phyloP scores from a whole-genome alignment of 352 stramenopile species.

The Globisporangium recalcitrans region DNA sequence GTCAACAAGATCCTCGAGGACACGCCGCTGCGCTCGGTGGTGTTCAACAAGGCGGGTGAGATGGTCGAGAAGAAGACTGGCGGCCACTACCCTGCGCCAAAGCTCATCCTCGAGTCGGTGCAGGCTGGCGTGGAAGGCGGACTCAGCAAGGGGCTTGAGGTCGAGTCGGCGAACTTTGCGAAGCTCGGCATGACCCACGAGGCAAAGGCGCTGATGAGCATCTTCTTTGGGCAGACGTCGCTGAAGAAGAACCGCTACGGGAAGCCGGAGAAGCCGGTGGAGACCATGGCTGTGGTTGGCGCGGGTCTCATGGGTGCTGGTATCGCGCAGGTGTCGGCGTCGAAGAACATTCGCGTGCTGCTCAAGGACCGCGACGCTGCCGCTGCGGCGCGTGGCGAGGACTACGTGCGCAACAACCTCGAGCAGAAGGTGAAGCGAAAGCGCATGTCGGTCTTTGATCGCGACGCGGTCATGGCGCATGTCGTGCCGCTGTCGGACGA shows the following conservation, averaged over 20 bases:
- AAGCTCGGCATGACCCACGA: conserved; percentile 95
- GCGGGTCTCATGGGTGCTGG: conserved; percentile 97
- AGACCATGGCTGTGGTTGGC: conserved; percentile 95
- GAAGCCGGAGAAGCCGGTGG: conserved; percentile 77
- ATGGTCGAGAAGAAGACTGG: conserved; percentile 97
- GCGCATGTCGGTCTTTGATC: conserved; percentile 89
- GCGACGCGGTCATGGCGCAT: conserved; percentile 88
- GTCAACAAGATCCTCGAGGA: conserved; percentile 92
- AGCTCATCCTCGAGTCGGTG: conserved; percentile 91
- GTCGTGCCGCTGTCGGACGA: conserved; percentile 93
- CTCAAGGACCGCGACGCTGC: conserved; percentile 94
- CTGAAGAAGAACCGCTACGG: conserved; percentile 97
- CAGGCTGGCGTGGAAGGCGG: conserved; percentile 86
- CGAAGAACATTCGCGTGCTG: conserved; percentile 93
- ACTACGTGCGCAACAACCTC: conserved; percentile 94
- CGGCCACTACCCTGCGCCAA: conserved; percentile 95
- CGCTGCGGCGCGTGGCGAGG: conserved; percentile 75
- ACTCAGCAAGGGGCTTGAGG: conserved; percentile 78
- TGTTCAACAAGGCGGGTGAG: conserved; percentile 95
- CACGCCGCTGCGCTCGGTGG: conserved; percentile 86
- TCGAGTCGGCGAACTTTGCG: conserved; percentile 94
- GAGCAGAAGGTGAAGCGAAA: conserved; percentile 94
- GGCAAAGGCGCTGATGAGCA: conserved; percentile 94
- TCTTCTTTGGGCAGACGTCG: conserved; percentile 97
- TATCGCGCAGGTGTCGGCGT: conserved; percentile 94